Percentiles rank a stretch among this genome's conserved stretches.
Evolutionary conservation across 768 basidiomycete genomes (phyloP).

Genomic region (Pisolithus tinctorius): DNA sequence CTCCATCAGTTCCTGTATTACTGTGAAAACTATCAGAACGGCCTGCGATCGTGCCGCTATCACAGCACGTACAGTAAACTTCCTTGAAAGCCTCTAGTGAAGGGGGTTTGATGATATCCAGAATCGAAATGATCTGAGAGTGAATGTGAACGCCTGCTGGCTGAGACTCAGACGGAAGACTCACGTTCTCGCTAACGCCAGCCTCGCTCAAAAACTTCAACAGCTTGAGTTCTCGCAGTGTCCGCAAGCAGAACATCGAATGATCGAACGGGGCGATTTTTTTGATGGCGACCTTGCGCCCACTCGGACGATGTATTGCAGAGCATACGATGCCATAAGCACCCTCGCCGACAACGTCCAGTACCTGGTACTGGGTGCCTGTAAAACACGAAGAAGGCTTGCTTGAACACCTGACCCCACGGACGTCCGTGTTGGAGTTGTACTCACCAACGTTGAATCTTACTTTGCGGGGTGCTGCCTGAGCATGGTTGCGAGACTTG

Average conservation of each 20-base stretch:
- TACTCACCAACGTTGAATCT: constrained; percentile 77
- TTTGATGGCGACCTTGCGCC: constrained; percentile 94
- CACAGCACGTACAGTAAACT: constrained; percentile 55
- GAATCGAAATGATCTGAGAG: constrained; percentile 75
- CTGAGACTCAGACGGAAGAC: neutral
- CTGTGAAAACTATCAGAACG: constrained; percentile 30
- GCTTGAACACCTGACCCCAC: neutral
- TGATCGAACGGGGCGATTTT: constrained; percentile 95
- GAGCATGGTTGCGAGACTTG: constrained; percentile 31
- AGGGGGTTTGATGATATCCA: constrained; percentile 81
- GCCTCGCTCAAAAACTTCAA: constrained; percentile 82
- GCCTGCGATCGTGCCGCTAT: neutral
- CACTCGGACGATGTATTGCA: constrained; percentile 79
- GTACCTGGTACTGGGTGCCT: constrained; percentile 78
- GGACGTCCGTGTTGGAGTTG: neutral
- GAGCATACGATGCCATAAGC: constrained; percentile 96
- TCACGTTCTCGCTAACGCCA: constrained; percentile 83
- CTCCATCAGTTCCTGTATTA: constrained; percentile 91
- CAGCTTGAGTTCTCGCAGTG: constrained; percentile 81
- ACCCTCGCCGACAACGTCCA: constrained; percentile 85
- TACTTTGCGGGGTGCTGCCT: constrained; percentile 69
- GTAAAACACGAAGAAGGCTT: neutral
- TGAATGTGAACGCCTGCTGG: neutral
- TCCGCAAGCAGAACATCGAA: constrained; percentile 88
- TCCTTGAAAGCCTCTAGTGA: constrained; percentile 82